Evolutionary conservation across 441 rosid genomes (phyloP).

Genomic region (Kokia cookei): DNA sequence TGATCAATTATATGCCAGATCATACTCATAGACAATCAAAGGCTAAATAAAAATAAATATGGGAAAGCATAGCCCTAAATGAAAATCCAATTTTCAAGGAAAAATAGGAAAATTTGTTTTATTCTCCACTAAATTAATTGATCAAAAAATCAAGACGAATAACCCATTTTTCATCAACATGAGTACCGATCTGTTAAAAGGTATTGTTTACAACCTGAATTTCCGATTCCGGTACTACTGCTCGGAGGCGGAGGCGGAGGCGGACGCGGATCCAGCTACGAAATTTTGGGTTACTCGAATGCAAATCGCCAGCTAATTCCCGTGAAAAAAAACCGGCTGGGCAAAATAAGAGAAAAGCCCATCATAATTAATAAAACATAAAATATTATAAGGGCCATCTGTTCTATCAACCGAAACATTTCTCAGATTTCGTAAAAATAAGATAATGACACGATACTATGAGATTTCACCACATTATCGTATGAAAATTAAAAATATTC

Average conservation of each 20-base stretch:
- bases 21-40: neutral
- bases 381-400: no score
- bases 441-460: no score
- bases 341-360: no score
- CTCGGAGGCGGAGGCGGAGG: neutral
- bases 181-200: no score
- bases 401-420: no score
- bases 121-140: neutral
- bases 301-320: neutral
- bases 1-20: neutral
- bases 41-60: neutral
- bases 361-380: no score
- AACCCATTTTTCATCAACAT: neutral
- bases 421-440: no score
- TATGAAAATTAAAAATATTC: no score
- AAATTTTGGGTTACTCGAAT: neutral
- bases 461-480: no score
- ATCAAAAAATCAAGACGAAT: neutral
- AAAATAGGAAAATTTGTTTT: neutral
- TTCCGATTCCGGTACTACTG: neutral
- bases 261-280: neutral
- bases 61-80: neutral
- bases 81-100: neutral
- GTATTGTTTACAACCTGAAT: neutral
- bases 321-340: no score